Evolutionary conservation across 1,284 basidiomycete genomes (phyloP), one percentile per base, ranked within the genome.

Genomic region (Ustilago hordei): DNA sequence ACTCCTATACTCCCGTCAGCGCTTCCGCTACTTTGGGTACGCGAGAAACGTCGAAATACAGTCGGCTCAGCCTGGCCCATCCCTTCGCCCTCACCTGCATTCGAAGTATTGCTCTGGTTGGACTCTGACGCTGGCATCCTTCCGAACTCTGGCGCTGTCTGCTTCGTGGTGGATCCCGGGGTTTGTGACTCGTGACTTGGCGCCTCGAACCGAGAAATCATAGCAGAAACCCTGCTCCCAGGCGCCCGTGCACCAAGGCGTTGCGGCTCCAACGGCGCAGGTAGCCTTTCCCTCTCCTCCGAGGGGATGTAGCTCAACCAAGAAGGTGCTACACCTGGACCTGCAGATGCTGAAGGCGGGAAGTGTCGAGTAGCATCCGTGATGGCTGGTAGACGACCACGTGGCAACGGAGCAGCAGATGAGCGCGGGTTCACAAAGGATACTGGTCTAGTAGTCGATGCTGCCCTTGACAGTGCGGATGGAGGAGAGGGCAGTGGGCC

Each of bases 281-380:
- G 78, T 28, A 79, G 50, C 43, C 64, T 63, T 13, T 62, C 60
- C 17, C 65, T 57, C 38, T 79, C 78, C n/a, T 64, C 70, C 5
- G 58, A 45, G 6, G 74, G 73, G 19, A 79, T 79, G 47, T 79
- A 65, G n/a, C 67, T 60, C 8, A 79, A 56, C 78, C 78, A 79
- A 0, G 64, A 64, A 3, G 78, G 78, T 23, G 70, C 65, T 4
- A 58, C 67, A 1, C 59, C 64, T 6, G 61, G 60, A 6, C 52
- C 68, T 8, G 62, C 41, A n/a, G 64, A 62, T 32, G 75, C 62
- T 13, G 78, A 69, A 1, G 78, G 80, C 15, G 80, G 81, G 58
- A 83, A 83, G 39, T 83, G 81, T 3, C 81, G 73, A 6, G 81
- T 83, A 0, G 73, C 81, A 43, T 80, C 80, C 36, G 81, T 83